Conservation (phyloP, 495 filamentous ascomycete genomes). For the Penicillium waksmanii region DNA sequence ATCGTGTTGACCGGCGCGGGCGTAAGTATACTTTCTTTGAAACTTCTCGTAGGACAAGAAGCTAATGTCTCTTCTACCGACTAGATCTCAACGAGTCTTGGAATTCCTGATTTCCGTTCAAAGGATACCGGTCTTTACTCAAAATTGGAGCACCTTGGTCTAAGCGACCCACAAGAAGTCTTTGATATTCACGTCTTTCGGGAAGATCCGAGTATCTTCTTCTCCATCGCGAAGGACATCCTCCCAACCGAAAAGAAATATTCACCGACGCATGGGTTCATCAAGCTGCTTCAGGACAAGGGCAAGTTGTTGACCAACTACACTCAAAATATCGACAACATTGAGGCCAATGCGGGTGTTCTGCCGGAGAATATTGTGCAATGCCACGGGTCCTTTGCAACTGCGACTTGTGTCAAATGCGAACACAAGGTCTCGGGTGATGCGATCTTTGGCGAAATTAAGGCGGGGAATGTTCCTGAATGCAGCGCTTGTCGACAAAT, state of each 20-base stretch:
- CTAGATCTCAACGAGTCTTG: conserved; percentile 74
- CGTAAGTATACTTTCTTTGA: conserved; percentile 40
- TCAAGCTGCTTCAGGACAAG: conserved; percentile 89
- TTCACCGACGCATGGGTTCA: conserved; percentile 94
- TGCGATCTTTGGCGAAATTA: conserved; percentile 77
- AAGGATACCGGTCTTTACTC: conserved; percentile 70
- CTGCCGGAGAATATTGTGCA: conserved; percentile 83
- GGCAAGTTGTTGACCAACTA: conserved; percentile 94
- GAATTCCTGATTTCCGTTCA: conserved; percentile 71
- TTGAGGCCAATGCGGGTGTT: conserved; percentile 88
- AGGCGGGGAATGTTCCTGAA: conserved; percentile 67
- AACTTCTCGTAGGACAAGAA: background rate
- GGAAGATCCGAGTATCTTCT: conserved; percentile 89
- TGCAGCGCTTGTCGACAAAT: conserved; percentile 47
- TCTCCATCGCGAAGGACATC: conserved; percentile 88
- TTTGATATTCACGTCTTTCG: conserved; percentile 88
- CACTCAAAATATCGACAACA: conserved; percentile 98
- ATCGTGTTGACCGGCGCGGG: conserved; percentile 94
- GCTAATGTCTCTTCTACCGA: background rate
- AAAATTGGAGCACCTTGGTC: conserved; percentile 72
- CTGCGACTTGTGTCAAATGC: conserved; percentile 87
- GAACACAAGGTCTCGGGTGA: conserved; percentile 73
- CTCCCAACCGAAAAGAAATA: conserved; percentile 72
- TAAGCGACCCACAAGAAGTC: conserved; percentile 89
- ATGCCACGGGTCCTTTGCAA: conserved; percentile 95